A percentile compares a stretch with the other conserved stretches of the same genome.
Evolutionary conservation across 2,329 filamentous ascomycete genomes (phyloP).

Genomic region (Aspergillus puulaauensis): DNA sequence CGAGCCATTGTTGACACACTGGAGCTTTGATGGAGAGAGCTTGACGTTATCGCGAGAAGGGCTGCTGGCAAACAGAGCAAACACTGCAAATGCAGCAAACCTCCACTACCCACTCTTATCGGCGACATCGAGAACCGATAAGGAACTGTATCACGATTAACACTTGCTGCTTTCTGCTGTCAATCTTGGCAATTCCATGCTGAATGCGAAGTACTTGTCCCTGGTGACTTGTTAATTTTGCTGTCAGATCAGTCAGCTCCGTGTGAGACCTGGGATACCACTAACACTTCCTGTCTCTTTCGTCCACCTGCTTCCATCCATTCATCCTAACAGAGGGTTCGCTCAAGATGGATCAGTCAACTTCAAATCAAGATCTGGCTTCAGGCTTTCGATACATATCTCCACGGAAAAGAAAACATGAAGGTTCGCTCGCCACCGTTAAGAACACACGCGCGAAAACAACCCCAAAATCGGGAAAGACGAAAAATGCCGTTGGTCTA

Average conservation of each 20-base stretch:
- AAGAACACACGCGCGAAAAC: slow-evolving; percentile 10
- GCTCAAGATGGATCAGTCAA: background rate
- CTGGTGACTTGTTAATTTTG: background rate
- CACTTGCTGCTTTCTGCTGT: too few species aligned
- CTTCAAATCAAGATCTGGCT: too few species aligned
- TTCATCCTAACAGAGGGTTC: background rate
- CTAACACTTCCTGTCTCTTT: background rate
- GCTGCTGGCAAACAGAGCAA: slow-evolving; percentile 22
- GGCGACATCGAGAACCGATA: background rate
- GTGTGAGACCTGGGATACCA: background rate
- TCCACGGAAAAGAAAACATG: slow-evolving; percentile 18
- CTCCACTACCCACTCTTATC: slow-evolving; percentile 14
- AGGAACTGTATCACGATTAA: background rate
- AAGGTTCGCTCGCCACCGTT: background rate
- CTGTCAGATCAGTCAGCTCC: background rate
- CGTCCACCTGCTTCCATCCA: background rate
- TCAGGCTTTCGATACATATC: background rate
- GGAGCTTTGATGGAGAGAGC: background rate
- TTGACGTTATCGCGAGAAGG: slow-evolving; percentile 9
- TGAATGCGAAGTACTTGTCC: background rate
- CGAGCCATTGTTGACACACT: slow-evolving; percentile 38
- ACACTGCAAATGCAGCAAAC: slow-evolving; percentile 28
- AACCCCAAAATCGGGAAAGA: background rate
- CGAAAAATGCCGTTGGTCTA: slow-evolving; percentile 17
- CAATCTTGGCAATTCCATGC: background rate